phyloP scores from a whole-genome alignment of 192 early-diverging fungal species.

The Coemansia sp. region DNA sequence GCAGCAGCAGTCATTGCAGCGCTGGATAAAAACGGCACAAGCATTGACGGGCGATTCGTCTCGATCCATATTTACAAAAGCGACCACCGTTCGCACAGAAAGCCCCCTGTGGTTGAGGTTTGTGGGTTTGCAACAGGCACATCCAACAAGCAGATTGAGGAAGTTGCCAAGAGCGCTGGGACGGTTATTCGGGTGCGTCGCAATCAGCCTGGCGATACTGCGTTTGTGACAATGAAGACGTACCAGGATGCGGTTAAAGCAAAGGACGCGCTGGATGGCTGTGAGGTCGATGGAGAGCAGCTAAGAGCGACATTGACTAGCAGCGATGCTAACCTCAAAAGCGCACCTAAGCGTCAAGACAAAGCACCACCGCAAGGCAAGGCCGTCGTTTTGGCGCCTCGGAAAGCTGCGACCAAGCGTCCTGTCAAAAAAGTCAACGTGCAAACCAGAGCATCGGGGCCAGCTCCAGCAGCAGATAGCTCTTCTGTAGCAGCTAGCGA shows the following conservation, averaged over 20 bases:
- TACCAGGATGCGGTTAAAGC: conserved; percentile 20
- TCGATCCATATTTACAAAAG: conserved; percentile 37
- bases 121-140: conserved; percentile 37
- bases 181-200: conserved; percentile 27
- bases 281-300: conserved; percentile 12
- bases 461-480: not conserved
- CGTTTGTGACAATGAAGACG: conserved; percentile 29
- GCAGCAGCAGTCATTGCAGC: conserved; percentile 23
- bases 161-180: conserved; percentile 22
- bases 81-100: conserved; percentile 2
- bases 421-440: conserved; percentile 26
- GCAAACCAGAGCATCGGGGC: not conserved
- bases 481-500: not conserved
- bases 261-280: conserved; percentile 13
- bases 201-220: conserved; percentile 26
- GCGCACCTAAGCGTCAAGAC: not conserved
- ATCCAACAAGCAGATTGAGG: conserved; percentile 33
- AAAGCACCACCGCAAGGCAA: not conserved
- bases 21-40: conserved; percentile 37
- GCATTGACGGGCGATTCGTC: conserved; percentile 17
- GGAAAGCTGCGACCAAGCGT: conserved; percentile 11
- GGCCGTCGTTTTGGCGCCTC: conserved; percentile 15
- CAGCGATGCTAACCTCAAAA: too few relatives aligned
- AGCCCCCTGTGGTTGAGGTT: conserved; percentile 19
- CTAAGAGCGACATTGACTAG: conserved; percentile 10